Evolutionary conservation across 176 grass and related monocot species (phyloP), one percentile per base, ranked within the genome.

Genomic region (Oryza glumipatula): DNA sequence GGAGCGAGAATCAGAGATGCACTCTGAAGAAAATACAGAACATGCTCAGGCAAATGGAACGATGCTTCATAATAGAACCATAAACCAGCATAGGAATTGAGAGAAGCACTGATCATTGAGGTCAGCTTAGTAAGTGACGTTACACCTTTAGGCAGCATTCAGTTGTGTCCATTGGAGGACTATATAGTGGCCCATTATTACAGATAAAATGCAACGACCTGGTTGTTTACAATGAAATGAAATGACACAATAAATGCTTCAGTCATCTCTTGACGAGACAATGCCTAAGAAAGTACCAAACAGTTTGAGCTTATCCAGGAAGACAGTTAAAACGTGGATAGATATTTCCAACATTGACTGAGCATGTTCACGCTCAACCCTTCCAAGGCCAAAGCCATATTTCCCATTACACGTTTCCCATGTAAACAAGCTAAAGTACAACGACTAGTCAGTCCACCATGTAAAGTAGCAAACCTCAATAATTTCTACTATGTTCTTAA

Each of bases 291-390:
- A 70, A 44, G n/a, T 12, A 23, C 22, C 35, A 54, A 72, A 39
- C 35, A 72, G 36, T 19, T 63, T 82, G 17, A 24, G 22, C 22
- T 72, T 72, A 63, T 23, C 38, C 58, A 65, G 65, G 52, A 82
- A 11, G 36, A 44, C 35, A 81, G 51, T 13, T 58, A 61, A n/a
- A 60, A 60, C 5, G 9, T 19, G 51, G 51, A 19, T 10, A 60
- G 58, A 9, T 74, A 32, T 32, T 28, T 52, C 13, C 9, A 14
- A 74, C 4, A 17, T 26, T 14, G 8, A 51, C 7, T 9, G 1
- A 51, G 46, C 38, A 60, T 82, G 32, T 45, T 49, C 5, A 3
- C 33, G 9, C 44, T 43, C 2, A 33, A 51, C 24, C 23, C 9
- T 51, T 30, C 16, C 21, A 36, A 58, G 33, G 47, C 30, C 77